phyloP scores from a whole-genome alignment of 371 early-diverging fungal genomes.

The Encephalitozoon cuniculi region DNA sequence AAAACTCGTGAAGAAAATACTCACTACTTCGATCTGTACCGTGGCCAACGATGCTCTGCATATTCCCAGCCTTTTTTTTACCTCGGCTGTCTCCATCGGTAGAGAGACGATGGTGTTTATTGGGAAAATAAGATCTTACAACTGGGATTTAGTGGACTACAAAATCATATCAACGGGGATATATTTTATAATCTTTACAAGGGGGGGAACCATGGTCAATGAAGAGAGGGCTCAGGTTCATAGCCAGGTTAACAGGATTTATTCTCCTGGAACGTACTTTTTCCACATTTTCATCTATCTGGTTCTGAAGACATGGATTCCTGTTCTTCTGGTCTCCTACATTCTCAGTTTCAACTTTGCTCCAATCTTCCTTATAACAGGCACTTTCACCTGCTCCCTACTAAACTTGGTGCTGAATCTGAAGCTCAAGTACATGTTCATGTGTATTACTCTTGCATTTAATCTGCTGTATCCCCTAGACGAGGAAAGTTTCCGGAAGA shows the following conservation, averaged over 20 bases:
- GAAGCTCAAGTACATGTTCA: not conserved
- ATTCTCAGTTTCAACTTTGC: not conserved
- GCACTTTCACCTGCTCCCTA: not conserved
- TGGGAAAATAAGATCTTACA: not conserved
- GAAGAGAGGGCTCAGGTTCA: not conserved
- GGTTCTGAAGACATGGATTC: not conserved
- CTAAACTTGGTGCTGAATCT: not conserved
- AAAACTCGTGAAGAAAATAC: not conserved
- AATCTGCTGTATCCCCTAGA: not conserved
- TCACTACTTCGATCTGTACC: not conserved
- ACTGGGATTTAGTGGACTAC: not conserved
- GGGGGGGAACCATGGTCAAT: not conserved
- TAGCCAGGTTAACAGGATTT: not conserved
- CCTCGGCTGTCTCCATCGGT: not conserved
- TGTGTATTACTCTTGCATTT: not conserved
- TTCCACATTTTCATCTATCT: constrained; percentile 6
- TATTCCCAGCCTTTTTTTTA: not conserved
- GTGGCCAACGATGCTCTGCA: not conserved
- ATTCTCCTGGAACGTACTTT: not conserved
- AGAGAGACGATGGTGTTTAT: not conserved
- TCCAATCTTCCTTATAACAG: not conserved
- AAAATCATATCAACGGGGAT: constrained; percentile 1
- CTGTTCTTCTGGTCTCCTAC: not conserved
- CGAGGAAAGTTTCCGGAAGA: not conserved
- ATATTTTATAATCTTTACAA: not conserved